A percentile compares a stretch with the other conserved stretches of the same genome.
Conservation (phyloP, 306 rosid genomes). For the Sphenostylis stenocarpa region DNA sequence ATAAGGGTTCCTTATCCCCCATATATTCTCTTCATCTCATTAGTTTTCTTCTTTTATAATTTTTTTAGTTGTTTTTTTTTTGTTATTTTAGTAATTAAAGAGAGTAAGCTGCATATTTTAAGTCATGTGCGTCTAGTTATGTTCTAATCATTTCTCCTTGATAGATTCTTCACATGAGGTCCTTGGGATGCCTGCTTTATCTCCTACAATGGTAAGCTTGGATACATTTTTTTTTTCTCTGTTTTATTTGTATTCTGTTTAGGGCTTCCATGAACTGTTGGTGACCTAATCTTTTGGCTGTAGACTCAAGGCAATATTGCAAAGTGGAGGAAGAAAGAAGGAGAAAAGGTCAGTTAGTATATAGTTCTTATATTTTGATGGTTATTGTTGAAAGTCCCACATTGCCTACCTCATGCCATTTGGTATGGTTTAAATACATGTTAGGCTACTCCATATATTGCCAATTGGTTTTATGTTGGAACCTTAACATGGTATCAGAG, state of each 20-base stretch:
- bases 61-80: background rate
- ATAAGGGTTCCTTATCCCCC: background rate
- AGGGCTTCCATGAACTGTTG: slow-evolving; percentile 30
- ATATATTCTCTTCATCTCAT: background rate
- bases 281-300: slow-evolving; percentile 35
- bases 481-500: too few relatives aligned
- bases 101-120: slow-evolving; percentile 18
- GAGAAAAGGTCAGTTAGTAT: slow-evolving; percentile 78
- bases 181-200: slow-evolving; percentile 90
- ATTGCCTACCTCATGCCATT: too few relatives aligned
- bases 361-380: slow-evolving; percentile 22
- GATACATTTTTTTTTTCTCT: slow-evolving; percentile 1
- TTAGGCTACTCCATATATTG: too few relatives aligned
- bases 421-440: too few relatives aligned
- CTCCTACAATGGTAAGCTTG: slow-evolving; percentile 94
- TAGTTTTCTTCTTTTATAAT: background rate
- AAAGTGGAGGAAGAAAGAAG: slow-evolving; percentile 93
- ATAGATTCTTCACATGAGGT: slow-evolving; percentile 70
- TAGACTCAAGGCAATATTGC: slow-evolving; percentile 93
- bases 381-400: too few relatives aligned
- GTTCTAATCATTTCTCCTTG: slow-evolving; percentile 26
- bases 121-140: slow-evolving; percentile 7
- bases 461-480: too few relatives aligned
- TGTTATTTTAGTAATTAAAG: slow-evolving; percentile 1
- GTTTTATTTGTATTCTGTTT: slow-evolving; percentile 20